A percentile compares a stretch with the other conserved stretches of the same genome.
Evolutionary conservation across 192 early-diverging fungal genomes (phyloP).

Genomic region (Pilaira anomala): DNA sequence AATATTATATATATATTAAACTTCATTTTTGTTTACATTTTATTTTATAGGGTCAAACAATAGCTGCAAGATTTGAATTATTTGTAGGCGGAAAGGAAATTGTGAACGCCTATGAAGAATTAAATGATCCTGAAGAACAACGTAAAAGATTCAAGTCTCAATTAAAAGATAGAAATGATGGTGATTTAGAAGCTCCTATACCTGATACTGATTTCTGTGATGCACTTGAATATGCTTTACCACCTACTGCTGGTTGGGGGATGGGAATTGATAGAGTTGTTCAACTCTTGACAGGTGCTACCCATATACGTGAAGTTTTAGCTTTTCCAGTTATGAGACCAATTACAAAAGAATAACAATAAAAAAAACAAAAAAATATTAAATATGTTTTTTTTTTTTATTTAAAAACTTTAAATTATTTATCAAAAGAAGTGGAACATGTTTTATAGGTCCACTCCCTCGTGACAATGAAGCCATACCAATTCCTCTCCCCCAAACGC

Average conservation of each 20-base stretch:
- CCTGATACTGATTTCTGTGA: constrained; percentile 71
- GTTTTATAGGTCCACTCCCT: no score
- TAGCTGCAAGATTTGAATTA: constrained; percentile 75
- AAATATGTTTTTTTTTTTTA: no score
- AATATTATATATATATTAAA: background rate
- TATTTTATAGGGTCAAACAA: constrained; percentile 32
- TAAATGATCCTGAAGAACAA: constrained; percentile 84
- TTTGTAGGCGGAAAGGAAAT: constrained; percentile 76
- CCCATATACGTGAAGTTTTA: constrained; percentile 79
- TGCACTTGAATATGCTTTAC: constrained; percentile 80
- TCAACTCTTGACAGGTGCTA: constrained; percentile 63
- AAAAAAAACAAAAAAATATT: background rate
- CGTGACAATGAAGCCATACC: no score
- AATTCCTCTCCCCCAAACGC: no score
- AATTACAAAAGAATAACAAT: background rate
- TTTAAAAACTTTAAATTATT: no score
- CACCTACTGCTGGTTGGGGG: constrained; percentile 89
- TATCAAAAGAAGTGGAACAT: no score
- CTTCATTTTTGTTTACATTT: background rate
- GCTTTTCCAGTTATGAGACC: constrained; percentile 62
- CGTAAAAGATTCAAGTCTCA: constrained; percentile 62
- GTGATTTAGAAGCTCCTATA: constrained; percentile 74
- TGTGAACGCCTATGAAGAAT: constrained; percentile 86
- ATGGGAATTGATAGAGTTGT: constrained; percentile 83
- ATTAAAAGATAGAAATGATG: constrained; percentile 56